A percentile compares a stretch with the other conserved stretches of the same genome.
Conservation (phyloP, 106 monocot species). For the Cymbidium sinense region DNA sequence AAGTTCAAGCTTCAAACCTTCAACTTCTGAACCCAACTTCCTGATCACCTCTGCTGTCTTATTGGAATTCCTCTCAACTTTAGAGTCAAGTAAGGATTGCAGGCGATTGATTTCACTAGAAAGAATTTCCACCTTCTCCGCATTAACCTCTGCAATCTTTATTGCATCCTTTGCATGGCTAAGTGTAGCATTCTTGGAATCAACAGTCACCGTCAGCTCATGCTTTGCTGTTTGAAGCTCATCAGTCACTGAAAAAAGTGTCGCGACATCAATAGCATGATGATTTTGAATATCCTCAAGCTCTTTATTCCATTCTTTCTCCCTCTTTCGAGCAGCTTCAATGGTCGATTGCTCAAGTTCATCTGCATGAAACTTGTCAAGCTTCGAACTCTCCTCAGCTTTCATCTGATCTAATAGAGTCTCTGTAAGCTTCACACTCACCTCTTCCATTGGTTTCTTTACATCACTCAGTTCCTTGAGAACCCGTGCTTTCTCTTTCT, state of each 20-base stretch:
- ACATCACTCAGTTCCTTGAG: conserved; percentile 55
- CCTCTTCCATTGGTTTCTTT: conserved; percentile 42
- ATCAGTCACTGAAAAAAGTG: conserved; percentile 33
- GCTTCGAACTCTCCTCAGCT: conserved; percentile 64
- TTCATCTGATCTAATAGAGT: conserved; percentile 52
- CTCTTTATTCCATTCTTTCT: conserved; percentile 54
- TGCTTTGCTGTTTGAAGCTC: conserved; percentile 53
- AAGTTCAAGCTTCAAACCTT: conserved; percentile 32
- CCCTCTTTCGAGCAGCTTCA: conserved; percentile 46
- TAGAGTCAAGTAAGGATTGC: conserved; percentile 38
- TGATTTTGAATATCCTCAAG: conserved; percentile 41
- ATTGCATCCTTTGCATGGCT: conserved; percentile 28
- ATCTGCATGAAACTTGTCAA: conserved; percentile 63
- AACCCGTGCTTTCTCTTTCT: conserved; percentile 45
- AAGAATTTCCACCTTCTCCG: conserved; percentile 55
- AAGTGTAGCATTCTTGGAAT: conserved; percentile 52
- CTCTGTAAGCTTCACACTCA: conserved; percentile 60
- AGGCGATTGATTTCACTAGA: conserved; percentile 46
- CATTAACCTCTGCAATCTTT: conserved; percentile 31
- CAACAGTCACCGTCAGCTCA: conserved; percentile 42
- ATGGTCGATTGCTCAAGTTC: conserved; percentile 75
- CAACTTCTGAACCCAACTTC: conserved; percentile 30
- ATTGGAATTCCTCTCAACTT: conserved; percentile 13
- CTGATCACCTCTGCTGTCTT: conserved; percentile 36
- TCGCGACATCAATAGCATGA: conserved; percentile 35